Evolutionary conservation across 2,329 filamentous ascomycete species (phyloP).

Genomic region (Colletotrichum sp.): DNA sequence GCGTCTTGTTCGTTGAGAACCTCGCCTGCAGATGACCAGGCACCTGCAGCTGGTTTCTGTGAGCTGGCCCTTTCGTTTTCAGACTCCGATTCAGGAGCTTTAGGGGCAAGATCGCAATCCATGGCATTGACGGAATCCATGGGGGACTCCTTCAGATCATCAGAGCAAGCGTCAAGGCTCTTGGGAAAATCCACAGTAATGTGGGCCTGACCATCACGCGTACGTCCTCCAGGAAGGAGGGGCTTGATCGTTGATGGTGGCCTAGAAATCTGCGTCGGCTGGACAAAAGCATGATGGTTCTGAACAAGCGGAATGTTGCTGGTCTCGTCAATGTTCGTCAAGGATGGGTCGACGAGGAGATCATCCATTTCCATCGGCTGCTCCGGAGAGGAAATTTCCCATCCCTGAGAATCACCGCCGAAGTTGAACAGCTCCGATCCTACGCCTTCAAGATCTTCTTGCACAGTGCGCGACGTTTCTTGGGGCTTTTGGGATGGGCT

Average conservation of each 20-base stretch:
- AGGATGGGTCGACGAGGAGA: conserved; percentile 4
- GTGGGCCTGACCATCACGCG: neutral
- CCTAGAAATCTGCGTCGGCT: conserved; percentile 1
- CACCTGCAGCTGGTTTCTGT: neutral
- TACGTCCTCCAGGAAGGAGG: neutral
- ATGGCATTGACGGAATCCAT: neutral
- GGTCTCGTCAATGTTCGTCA: neutral
- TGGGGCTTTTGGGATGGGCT: neutral
- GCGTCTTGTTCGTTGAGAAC: neutral
- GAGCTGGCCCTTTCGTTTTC: neutral
- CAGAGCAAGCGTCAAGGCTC: neutral
- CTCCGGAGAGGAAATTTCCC: conserved; percentile 5
- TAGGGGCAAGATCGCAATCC: neutral
- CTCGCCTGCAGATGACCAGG: neutral
- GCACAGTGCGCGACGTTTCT: neutral
- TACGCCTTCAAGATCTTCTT: conserved; percentile 12
- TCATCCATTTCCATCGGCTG: conserved; percentile 3
- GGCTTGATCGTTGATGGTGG: neutral
- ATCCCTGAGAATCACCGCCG: neutral
- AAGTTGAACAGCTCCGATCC: conserved; percentile 2
- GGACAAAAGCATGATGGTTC: neutral
- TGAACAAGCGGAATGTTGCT: neutral
- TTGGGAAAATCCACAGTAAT: neutral
- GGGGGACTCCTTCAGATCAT: neutral
- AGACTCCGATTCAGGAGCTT: neutral